Evolutionary conservation across 2,329 filamentous ascomycete species (phyloP).

Genomic region (Didymosphaeria variabile): DNA sequence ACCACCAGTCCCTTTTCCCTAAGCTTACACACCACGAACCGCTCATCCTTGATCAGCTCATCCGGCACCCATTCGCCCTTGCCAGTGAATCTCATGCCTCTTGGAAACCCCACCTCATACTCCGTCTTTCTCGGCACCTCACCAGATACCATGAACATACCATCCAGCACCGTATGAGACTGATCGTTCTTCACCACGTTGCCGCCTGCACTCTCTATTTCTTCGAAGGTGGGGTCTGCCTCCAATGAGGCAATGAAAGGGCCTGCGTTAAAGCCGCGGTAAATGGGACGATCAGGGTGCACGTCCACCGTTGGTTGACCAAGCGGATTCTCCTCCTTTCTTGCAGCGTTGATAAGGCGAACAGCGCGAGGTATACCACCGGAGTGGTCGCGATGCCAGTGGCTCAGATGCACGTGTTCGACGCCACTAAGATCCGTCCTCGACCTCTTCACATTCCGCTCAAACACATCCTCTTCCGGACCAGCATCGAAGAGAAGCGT

Average conservation of each 20-base stretch:
- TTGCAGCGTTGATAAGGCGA: slow-evolving; percentile 52
- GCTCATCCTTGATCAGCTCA: slow-evolving; percentile 62
- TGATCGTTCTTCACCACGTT: slow-evolving; percentile 50
- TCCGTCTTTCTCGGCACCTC: slow-evolving; percentile 60
- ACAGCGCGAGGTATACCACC: slow-evolving; percentile 63
- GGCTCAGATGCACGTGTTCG: slow-evolving; percentile 60
- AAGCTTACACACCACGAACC: slow-evolving; percentile 63
- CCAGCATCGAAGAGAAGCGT: slow-evolving; percentile 64
- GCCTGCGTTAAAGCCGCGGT: slow-evolving; percentile 57
- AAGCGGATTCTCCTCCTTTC: slow-evolving; percentile 23
- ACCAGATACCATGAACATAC: slow-evolving; percentile 63
- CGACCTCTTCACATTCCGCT: slow-evolving; percentile 59
- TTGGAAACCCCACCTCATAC: slow-evolving; percentile 60
- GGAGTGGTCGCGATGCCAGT: slow-evolving; percentile 66
- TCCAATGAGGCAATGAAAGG: slow-evolving; percentile 58
- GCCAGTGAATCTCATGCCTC: slow-evolving; percentile 57
- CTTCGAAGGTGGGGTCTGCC: slow-evolving; percentile 61
- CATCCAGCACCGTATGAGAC: slow-evolving; percentile 58
- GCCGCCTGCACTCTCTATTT: slow-evolving; percentile 57
- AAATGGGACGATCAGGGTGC: slow-evolving; percentile 63
- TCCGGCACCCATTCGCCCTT: slow-evolving; percentile 58
- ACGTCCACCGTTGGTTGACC: slow-evolving; percentile 56
- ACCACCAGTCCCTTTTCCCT: slow-evolving; percentile 64
- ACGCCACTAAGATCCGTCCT: slow-evolving; percentile 54
- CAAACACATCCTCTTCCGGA: slow-evolving; percentile 62